Evolutionary conservation across 2,329 filamentous ascomycete genomes (phyloP).

Genomic region (Fusarium decemcellulare): DNA sequence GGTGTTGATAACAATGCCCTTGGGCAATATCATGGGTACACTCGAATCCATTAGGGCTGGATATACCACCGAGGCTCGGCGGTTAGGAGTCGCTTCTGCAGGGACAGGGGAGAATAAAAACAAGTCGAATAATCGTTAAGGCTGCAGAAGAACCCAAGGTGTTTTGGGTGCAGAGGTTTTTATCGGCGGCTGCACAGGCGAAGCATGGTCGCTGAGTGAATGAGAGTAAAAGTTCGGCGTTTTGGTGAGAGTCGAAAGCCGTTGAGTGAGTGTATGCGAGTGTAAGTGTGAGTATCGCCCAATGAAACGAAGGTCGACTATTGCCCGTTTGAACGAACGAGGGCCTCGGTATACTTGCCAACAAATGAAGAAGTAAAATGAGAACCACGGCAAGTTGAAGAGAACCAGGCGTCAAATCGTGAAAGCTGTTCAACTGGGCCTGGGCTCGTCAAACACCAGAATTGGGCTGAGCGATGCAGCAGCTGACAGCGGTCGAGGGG

Average conservation of each 20-base stretch:
- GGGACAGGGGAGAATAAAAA: conserved; percentile 1
- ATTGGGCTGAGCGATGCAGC: conserved; percentile 22
- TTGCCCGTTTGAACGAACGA: conserved; percentile 11
- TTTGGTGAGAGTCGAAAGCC: background rate
- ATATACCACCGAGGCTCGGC: conserved; percentile 15
- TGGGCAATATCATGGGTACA: conserved; percentile 65
- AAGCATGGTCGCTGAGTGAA: conserved; percentile 43
- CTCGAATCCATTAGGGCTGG: conserved; percentile 50
- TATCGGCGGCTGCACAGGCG: conserved; percentile 31
- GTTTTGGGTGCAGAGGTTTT: conserved; percentile 24
- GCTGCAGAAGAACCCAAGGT: conserved; percentile 25
- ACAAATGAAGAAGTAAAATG: conserved; percentile 1
- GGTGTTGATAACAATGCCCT: conserved; percentile 70
- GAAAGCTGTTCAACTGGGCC: conserved; percentile 6
- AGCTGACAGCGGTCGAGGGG: conserved; percentile 25
- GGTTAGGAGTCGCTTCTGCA: conserved; percentile 18
- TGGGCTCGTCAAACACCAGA: conserved; percentile 24
- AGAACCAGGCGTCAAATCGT: conserved; percentile 8
- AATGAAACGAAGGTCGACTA: conserved; percentile 7
- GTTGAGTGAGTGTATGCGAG: conserved; percentile 20
- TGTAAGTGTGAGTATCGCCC: background rate
- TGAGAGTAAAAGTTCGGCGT: conserved; percentile 2
- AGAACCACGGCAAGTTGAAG: conserved; percentile 2
- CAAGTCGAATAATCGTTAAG: conserved; percentile 7
- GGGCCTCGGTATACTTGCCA: conserved; percentile 1